Conservation (phyloP, 768 basidiomycete species). For the Lentinula sp. region DNA sequence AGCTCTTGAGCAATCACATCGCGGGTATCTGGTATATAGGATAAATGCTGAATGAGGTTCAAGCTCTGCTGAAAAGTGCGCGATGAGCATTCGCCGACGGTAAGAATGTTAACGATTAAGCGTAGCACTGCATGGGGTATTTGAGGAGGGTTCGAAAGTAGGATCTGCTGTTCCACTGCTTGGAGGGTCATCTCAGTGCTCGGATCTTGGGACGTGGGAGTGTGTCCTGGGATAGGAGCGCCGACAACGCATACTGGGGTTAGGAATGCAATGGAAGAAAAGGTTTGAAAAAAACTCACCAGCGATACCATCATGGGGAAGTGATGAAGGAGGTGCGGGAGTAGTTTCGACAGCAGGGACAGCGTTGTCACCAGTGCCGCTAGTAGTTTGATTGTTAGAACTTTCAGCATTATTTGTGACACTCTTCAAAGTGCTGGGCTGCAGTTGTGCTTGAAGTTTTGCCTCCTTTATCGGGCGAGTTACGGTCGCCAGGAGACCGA, state of each 20-base stretch:
- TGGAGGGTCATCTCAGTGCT: conserved; percentile 21
- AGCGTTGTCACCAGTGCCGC: not conserved
- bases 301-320: not conserved
- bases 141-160: conserved; percentile 72
- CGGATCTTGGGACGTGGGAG: not conserved
- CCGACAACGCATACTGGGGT: not conserved
- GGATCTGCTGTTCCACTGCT: conserved; percentile 37
- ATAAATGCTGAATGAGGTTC: conserved; percentile 87
- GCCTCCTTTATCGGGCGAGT: conserved; percentile 73
- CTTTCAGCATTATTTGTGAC: not conserved
- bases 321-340: not conserved
- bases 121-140: conserved; percentile 83
- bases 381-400: conserved; percentile 11
- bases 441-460: conserved; percentile 17
- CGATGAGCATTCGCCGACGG: conserved; percentile 94
- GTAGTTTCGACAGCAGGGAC: not conserved
- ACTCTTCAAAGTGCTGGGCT: not conserved
- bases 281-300: not conserved
- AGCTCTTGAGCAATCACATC: conserved; percentile 89
- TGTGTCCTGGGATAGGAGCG: conserved; percentile 5
- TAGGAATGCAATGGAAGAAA: not conserved
- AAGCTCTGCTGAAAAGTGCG: conserved; percentile 95
- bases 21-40: conserved; percentile 80
- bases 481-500: conserved; percentile 79
- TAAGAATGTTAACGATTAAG: conserved; percentile 93